Conservation (phyloP, 2,329 filamentous ascomycete species). For the Acephala macrosclerotiorum region DNA sequence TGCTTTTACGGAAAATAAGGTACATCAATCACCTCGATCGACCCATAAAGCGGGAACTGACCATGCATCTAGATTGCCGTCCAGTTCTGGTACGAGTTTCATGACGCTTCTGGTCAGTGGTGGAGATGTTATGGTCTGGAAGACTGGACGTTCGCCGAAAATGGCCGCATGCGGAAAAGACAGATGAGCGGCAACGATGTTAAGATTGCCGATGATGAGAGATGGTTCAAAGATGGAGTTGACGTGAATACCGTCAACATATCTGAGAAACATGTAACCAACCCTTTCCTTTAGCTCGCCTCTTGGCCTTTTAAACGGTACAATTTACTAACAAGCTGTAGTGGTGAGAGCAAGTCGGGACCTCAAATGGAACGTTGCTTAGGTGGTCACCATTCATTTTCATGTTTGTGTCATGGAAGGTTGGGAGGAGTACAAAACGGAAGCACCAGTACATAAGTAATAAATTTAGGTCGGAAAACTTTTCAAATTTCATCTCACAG, state of each 20-base stretch:
- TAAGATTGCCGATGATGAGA: slow-evolving; percentile 64
- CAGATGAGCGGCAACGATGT: slow-evolving; percentile 81
- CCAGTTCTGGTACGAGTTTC: slow-evolving; percentile 81
- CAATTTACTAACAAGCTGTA: too few species aligned
- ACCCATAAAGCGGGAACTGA: not conserved
- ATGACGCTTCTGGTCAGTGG: slow-evolving; percentile 78
- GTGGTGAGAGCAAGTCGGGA: slow-evolving; percentile 54
- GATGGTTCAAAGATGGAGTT: slow-evolving; percentile 75
- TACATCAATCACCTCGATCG: slow-evolving; percentile 31
- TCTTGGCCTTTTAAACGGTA: too few species aligned
- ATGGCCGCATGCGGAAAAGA: slow-evolving; percentile 76
- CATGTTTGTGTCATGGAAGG: slow-evolving; percentile 37
- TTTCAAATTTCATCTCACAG: not conserved
- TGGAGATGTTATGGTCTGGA: slow-evolving; percentile 88
- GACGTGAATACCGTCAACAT: slow-evolving; percentile 74
- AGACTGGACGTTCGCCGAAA: slow-evolving; percentile 77
- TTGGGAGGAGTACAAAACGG: slow-evolving; percentile 54
- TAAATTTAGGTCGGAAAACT: not conserved
- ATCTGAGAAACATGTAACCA: slow-evolving; percentile 60
- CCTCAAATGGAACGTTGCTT: slow-evolving; percentile 54
- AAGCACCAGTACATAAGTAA: slow-evolving; percentile 1
- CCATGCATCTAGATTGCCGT: slow-evolving; percentile 69
- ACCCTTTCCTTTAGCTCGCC: too few species aligned
- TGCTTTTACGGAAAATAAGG: slow-evolving; percentile 73
- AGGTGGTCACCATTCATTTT: not conserved